Percentiles rank a stretch among this genome's conserved stretches.
Evolutionary conservation across 139 green algal genomes (phyloP).

Genomic region (Parachlorella kessleri): DNA sequence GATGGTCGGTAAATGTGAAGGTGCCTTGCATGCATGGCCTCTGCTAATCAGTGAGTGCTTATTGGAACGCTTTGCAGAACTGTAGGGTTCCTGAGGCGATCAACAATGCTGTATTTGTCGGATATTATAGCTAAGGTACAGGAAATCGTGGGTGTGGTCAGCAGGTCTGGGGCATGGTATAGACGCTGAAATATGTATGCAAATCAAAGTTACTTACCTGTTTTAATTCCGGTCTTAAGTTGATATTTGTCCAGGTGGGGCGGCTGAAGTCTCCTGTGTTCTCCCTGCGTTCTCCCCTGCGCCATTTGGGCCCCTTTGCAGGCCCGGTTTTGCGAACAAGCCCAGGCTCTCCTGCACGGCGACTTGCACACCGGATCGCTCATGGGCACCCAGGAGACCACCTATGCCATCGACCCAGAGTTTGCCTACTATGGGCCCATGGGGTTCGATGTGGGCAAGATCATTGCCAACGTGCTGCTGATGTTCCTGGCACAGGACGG

Average conservation of each 20-base stretch:
- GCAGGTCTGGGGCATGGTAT: too few relatives aligned
- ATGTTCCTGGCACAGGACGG: constrained; percentile 80
- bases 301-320: constrained; percentile 5
- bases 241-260: neutral
- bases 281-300: neutral
- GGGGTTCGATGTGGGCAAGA: constrained; percentile 96
- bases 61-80: too few relatives aligned
- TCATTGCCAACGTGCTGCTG: constrained; percentile 93
- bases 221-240: too few relatives aligned
- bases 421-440: constrained; percentile 97
- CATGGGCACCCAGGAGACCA: constrained; percentile 76
- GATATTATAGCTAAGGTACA: too few relatives aligned
- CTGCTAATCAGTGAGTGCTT: too few relatives aligned
- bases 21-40: too few relatives aligned
- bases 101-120: too few relatives aligned
- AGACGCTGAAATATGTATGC: too few relatives aligned
- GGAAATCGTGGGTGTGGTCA: too few relatives aligned
- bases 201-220: too few relatives aligned
- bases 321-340: constrained; percentile 68
- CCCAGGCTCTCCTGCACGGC: constrained; percentile 93
- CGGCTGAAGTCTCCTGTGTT: neutral
- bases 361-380: constrained; percentile 97
- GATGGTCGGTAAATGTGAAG: too few relatives aligned
- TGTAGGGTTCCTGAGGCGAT: too few relatives aligned
- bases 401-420: constrained; percentile 92